These are phyloP conservation scores for Hygrophorus russula DNA, from an alignment of 768 basidiomycete genomes.

Conservation along the genomic window DNA sequence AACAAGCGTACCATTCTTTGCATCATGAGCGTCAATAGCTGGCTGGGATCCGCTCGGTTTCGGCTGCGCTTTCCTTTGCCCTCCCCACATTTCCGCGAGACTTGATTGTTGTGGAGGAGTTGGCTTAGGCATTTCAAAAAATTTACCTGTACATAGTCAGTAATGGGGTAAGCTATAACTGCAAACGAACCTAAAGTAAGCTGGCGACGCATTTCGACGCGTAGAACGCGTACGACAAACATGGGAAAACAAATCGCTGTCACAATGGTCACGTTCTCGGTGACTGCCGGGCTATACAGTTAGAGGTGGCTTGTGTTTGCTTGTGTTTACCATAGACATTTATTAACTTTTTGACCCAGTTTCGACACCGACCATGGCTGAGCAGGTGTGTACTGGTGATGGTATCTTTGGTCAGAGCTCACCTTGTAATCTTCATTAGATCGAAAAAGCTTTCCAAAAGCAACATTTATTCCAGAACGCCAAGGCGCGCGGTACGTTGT, in stretches of 20 bases:
- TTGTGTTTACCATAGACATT: neutral
- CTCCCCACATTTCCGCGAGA: conserved; percentile 64
- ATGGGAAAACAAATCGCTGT: neutral
- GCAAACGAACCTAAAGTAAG: conserved; percentile 51
- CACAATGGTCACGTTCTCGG: conserved; percentile 12
- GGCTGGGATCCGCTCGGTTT: conserved; percentile 16
- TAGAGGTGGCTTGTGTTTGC: neutral
- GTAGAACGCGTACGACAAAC: conserved; percentile 4
- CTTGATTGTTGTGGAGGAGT: conserved; percentile 70
- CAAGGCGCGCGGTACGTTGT: conserved; percentile 77
- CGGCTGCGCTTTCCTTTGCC: conserved; percentile 25
- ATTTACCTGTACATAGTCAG: conserved; percentile 39
- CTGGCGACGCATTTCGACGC: conserved; percentile 50
- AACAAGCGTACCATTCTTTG: conserved; percentile 12
- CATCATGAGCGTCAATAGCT: conserved; percentile 19
- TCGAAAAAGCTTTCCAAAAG: conserved; percentile 97
- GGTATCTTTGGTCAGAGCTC: neutral
- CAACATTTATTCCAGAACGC: conserved; percentile 97
- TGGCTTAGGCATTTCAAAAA: conserved; percentile 63
- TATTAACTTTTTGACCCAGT: neutral
- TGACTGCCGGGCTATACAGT: conserved; percentile 17
- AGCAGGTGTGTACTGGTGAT: conserved; percentile 8
- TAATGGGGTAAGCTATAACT: conserved; percentile 1
- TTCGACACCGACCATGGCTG: conserved; percentile 12
- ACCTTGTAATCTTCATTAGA: conserved; percentile 27